phyloP scores from a whole-genome alignment of 2,329 filamentous ascomycete genomes.

The Bipolaris sorokiniana region DNA sequence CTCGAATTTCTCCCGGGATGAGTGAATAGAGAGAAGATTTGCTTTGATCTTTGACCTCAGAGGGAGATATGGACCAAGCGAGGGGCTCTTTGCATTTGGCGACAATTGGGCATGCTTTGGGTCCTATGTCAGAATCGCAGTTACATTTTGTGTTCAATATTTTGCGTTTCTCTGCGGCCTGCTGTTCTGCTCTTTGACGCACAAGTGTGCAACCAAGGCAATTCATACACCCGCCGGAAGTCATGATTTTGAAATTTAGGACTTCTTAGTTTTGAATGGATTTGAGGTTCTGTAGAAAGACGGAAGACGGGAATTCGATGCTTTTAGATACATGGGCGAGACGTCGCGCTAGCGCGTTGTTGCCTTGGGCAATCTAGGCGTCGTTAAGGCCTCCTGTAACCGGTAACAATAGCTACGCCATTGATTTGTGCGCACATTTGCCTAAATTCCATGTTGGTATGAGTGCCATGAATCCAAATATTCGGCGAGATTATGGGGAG shows the following conservation, averaged over 20 bases:
- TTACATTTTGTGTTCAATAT: not conserved
- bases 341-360: not conserved
- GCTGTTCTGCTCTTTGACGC: not conserved
- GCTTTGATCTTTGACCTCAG: conserved; percentile 8
- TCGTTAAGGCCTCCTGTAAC: not conserved
- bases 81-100: conserved; percentile 20
- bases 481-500: not conserved
- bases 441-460: not conserved
- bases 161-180: not conserved
- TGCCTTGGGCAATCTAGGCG: not conserved
- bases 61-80: conserved; percentile 22
- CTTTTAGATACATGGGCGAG: not conserved
- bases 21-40: conserved; percentile 18
- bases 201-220: not conserved
- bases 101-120: not conserved
- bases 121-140: not conserved
- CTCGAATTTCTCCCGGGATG: conserved; percentile 25
- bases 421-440: not conserved
- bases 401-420: not conserved
- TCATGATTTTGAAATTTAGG: not conserved
- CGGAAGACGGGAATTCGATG: not conserved
- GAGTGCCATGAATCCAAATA: not conserved
- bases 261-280: not conserved
- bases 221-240: not conserved
- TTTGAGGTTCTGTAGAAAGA: not conserved